Conservation (phyloP, 306 rosid species). For the Psophocarpus tetragonolobus region DNA sequence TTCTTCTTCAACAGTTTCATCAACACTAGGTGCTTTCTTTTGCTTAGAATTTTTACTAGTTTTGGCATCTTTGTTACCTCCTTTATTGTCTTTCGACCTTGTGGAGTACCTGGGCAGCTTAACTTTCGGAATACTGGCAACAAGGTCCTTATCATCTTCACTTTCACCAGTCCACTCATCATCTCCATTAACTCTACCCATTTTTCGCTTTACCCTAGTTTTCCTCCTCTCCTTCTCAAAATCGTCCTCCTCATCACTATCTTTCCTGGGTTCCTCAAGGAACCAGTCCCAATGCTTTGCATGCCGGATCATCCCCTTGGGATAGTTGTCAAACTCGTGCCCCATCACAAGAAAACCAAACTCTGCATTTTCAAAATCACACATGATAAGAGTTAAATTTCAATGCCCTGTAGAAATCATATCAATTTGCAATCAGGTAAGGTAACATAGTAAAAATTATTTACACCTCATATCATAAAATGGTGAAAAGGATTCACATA, state of each 20-base stretch:
- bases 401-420: not conserved
- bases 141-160: conserved; percentile 53
- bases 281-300: conserved; percentile 80
- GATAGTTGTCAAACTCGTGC: conserved; percentile 78
- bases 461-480: not conserved
- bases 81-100: conserved; percentile 48
- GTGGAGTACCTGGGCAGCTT: conserved; percentile 57
- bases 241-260: conserved; percentile 48
- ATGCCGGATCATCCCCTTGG: conserved; percentile 57
- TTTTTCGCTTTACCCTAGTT: conserved; percentile 51
- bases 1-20: conserved; percentile 36
- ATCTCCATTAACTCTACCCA: conserved; percentile 42
- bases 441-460: not conserved
- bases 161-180: conserved; percentile 73
- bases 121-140: conserved; percentile 47
- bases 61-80: conserved; percentile 30
- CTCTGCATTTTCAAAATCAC: conserved; percentile 54
- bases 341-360: conserved; percentile 77
- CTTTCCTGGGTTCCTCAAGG: conserved; percentile 62
- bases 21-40: conserved; percentile 39
- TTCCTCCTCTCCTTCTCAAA: conserved; percentile 35
- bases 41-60: conserved; percentile 31
- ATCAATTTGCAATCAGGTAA: no score
- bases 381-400: not conserved
- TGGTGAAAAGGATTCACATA: conserved; percentile 16